phyloP scores from a whole-genome alignment of 208 protist genomes.

The Phytomonas francai region DNA sequence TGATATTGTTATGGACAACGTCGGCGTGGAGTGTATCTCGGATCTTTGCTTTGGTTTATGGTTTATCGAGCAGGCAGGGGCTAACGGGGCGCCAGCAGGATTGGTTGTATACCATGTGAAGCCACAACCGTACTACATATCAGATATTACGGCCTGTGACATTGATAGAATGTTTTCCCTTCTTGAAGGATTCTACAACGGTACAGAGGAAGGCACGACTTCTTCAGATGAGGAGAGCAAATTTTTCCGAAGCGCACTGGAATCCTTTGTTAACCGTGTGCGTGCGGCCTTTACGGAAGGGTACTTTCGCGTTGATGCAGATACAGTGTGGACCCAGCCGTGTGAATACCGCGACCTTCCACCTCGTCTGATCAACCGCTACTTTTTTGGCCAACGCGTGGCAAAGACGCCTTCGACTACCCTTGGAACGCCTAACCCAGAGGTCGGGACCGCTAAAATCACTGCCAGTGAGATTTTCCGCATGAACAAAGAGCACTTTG shows the following conservation, averaged over 20 bases:
- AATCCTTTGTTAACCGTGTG: conserved; percentile 42
- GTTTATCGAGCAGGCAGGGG: conserved; percentile 39
- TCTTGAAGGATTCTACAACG: conserved; percentile 28
- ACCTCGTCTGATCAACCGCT: conserved; percentile 69
- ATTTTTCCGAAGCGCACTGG: conserved; percentile 17
- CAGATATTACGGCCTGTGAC: conserved; percentile 77
- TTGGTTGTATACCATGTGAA: conserved; percentile 76
- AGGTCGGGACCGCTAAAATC: conserved; percentile 6
- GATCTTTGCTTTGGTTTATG: conserved; percentile 75
- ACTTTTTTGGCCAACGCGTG: conserved; percentile 72
- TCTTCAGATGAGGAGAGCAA: conserved; percentile 13
- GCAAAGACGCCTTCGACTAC: conserved; percentile 5
- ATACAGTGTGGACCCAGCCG: conserved; percentile 80
- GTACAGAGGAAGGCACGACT: conserved; percentile 14
- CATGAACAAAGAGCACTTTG: conserved; percentile 35
- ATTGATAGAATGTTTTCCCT: conserved; percentile 41
- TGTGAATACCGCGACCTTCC: conserved; percentile 84
- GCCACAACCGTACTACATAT: conserved; percentile 86
- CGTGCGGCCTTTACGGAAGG: conserved; percentile 29
- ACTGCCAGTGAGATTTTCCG: conserved; percentile 19
- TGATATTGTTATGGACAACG: conserved; percentile 87
- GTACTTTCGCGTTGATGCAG: conserved; percentile 46
- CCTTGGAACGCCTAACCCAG: conserved; percentile 9
- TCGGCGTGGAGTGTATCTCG: conserved; percentile 73
- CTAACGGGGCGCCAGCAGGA: conserved; percentile 11